A percentile compares a stretch with the other conserved stretches of the same genome.
Conservation (phyloP, 495 filamentous ascomycete species). For the Cercophora newfieldiana region DNA sequence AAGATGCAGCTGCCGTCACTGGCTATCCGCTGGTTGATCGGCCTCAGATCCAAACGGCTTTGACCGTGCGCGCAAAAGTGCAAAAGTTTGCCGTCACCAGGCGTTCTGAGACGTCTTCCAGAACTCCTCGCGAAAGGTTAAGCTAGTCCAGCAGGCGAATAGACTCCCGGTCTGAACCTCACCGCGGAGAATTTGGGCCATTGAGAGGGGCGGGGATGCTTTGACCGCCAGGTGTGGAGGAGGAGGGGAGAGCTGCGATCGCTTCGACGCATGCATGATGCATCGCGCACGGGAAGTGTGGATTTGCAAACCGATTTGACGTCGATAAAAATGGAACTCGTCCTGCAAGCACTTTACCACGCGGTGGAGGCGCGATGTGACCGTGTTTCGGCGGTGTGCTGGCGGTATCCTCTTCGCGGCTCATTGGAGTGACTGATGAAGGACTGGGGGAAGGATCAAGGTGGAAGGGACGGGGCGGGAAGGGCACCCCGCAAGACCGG, state of each 20-base stretch:
- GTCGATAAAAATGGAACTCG: not conserved
- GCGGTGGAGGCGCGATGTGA: not conserved
- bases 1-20: not conserved
- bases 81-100: not conserved
- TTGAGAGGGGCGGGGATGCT: not conserved
- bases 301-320: constrained; percentile 17
- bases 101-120: constrained; percentile 9
- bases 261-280: constrained; percentile 20
- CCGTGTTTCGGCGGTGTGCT: no score
- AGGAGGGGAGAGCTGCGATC: not conserved
- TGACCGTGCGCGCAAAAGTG: not conserved
- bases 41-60: not conserved
- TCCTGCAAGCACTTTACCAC: not conserved
- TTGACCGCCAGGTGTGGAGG: constrained; percentile 22
- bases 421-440: no score
- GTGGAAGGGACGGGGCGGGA: not conserved
- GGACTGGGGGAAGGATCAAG: not conserved
- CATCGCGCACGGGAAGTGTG: constrained; percentile 18
- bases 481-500: not conserved
- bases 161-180: not conserved
- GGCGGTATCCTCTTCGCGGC: no score
- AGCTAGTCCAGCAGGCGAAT: not conserved
- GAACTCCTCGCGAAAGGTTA: no score
- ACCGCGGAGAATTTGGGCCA: constrained; percentile 15
- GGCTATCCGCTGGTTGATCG: not conserved